Percentiles rank a stretch among this genome's conserved stretches.
Conservation (phyloP, 1,284 basidiomycete species). For the Mycena citricolor region DNA sequence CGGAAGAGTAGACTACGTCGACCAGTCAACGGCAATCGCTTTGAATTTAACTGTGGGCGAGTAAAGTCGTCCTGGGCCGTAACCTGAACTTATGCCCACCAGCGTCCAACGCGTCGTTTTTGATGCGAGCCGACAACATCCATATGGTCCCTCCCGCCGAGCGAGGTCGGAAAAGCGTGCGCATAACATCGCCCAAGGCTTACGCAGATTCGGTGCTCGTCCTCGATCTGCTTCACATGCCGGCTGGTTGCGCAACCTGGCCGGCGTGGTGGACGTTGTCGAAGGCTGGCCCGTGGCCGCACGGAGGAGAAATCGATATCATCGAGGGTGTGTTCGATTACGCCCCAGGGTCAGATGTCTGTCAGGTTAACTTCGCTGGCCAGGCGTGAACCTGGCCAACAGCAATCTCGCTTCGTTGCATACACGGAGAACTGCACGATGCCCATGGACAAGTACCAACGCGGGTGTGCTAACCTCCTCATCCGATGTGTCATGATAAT, state of each 20-base stretch:
- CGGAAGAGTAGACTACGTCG: conserved; percentile 54
- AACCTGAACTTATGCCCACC: neutral
- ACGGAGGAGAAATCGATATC: conserved; percentile 52
- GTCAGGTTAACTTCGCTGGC: neutral
- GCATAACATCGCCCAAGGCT: conserved; percentile 44
- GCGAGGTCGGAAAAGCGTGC: conserved; percentile 51
- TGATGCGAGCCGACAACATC: conserved; percentile 50
- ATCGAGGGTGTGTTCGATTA: conserved; percentile 42
- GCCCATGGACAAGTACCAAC: conserved; percentile 36
- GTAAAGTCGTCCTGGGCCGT: neutral
- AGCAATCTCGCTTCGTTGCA: conserved; percentile 55
- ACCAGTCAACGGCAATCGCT: conserved; percentile 36
- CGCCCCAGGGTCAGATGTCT: neutral
- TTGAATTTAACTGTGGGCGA: conserved; percentile 43
- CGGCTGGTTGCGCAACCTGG: conserved; percentile 57
- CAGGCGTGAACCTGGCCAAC: conserved; percentile 45
- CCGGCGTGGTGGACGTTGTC: conserved; percentile 65
- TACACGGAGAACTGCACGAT: conserved; percentile 50
- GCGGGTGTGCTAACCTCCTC: conserved; percentile 43
- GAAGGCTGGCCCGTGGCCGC: conserved; percentile 49
- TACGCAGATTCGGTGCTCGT: conserved; percentile 47
- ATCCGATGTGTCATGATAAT: neutral
- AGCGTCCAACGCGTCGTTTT: conserved; percentile 42
- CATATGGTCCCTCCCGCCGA: conserved; percentile 33
- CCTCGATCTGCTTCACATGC: conserved; percentile 56